These are phyloP conservation scores for Arctium lappa DNA, from an alignment of 129 eudicot genomes.

Conservation along the genomic window DNA sequence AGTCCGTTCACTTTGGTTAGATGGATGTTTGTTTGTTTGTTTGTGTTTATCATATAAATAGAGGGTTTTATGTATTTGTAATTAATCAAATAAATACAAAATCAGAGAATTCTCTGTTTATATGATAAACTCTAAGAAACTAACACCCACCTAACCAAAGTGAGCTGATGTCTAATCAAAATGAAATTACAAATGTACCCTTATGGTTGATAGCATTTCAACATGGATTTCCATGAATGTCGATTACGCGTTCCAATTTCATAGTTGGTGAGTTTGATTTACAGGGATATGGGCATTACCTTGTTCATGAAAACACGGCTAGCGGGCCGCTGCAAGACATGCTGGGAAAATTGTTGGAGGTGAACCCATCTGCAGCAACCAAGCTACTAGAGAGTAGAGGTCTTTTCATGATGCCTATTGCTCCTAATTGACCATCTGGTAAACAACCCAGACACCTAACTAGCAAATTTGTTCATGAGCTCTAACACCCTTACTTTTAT, in stretches of 20 bases:
- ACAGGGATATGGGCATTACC: conserved; percentile 65
- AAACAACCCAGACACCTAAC: conserved; percentile 11
- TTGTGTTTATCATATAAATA: background rate
- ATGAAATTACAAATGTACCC: background rate
- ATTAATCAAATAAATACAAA: background rate
- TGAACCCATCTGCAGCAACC: conserved; percentile 39
- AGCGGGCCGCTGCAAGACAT: conserved; percentile 57
- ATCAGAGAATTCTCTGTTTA: background rate
- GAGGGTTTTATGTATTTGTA: background rate
- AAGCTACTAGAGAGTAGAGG: conserved; percentile 56
- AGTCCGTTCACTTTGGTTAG: background rate
- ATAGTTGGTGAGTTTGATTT: background rate
- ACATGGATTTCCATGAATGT: background rate
- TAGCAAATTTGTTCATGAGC: conserved; percentile 2
- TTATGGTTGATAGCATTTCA: background rate
- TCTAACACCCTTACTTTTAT: background rate
- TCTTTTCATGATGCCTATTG: conserved; percentile 49
- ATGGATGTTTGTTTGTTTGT: background rate
- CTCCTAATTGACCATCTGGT: conserved; percentile 33
- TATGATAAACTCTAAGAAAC: background rate
- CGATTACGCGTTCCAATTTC: background rate
- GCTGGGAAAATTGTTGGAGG: conserved; percentile 46
- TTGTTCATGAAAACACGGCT: conserved; percentile 35
- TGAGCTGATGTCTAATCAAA: background rate
- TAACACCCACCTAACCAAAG: background rate